Base-by-base conservation (phyloP, 2,329 filamentous ascomycete species). In the Gaeumannomyces tritici region DNA sequence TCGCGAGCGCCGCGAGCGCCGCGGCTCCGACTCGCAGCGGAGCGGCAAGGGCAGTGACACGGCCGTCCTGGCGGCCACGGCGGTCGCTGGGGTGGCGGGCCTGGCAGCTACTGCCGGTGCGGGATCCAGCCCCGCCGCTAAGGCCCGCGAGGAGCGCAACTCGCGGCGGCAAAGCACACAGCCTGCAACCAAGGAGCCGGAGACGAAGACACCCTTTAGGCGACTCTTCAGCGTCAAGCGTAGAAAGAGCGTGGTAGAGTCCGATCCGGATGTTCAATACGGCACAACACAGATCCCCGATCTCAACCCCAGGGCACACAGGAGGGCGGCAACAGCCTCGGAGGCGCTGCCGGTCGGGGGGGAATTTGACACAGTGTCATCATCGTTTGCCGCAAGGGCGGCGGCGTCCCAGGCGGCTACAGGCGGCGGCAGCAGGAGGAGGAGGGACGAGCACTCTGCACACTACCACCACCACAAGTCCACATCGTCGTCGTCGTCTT, bases 261-360 rank as follows among this genome's bases (percentile, higher is more conserved):
- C 70, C 58, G 69, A 67, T 63, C 66, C 73, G 71, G 58, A 68
- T 68, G 69, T 74, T 72, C 67, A 67, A 70, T 64, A 74, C 69
- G 58, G 73, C 72, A 57, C 74, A 62, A 15, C 56, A 64, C 54
- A 56, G 56, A 60, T 7, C 62, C 27, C 61, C 26, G 42, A 55
- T 58, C 60, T 7, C 58, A 60, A 15, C 33, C 33, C 61, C 54
- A 56, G 57, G 47, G 21, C 56, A 42, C 57, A 26, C 33, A 55
- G 57, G 28, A 29, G 33, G 21, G 56, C 26, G 24, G 21, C 15
- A n/a, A 27, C 56, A 35, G 27, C 56, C 26, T 29, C 56, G 12
- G 28, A 51, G 42, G 42, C 18, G 21, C 42, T 51, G 18, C 42
- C 21, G 42, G 42, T 8, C 33, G 33, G 33, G 18, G 33, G 3